Percentiles rank a stretch among this genome's conserved stretches.
Conservation (phyloP, 1,139 yeast genomes). For the Hanseniaspora uvarum region DNA sequence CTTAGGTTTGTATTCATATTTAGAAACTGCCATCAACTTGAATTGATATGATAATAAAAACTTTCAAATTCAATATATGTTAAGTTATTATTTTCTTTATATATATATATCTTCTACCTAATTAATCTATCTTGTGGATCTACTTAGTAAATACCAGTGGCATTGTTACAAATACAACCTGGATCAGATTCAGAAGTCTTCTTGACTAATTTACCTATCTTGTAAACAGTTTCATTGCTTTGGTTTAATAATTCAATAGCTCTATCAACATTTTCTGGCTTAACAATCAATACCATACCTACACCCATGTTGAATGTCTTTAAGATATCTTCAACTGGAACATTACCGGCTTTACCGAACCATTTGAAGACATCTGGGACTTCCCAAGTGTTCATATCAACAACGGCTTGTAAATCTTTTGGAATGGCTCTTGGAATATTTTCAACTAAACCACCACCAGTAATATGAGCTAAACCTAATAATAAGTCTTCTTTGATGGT, state of each 20-base stretch:
- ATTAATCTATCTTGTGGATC: neutral
- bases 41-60: conserved; percentile 21
- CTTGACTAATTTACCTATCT: conserved; percentile 63
- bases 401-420: conserved; percentile 59
- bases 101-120: neutral
- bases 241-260: conserved; percentile 45
- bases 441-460: conserved; percentile 97
- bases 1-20: conserved; percentile 54
- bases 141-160: conserved; percentile 46
- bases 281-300: conserved; percentile 90
- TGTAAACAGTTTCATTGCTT: conserved; percentile 67
- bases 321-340: conserved; percentile 71
- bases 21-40: conserved; percentile 36
- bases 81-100: neutral
- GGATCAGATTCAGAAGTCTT: conserved; percentile 41
- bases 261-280: conserved; percentile 47
- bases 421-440: conserved; percentile 95
- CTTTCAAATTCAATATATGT: conserved; percentile 14
- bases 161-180: conserved; percentile 59
- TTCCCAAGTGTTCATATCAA: conserved; percentile 72
- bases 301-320: conserved; percentile 93
- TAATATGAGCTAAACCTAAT: conserved; percentile 88
- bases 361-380: conserved; percentile 85
- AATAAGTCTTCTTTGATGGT: conserved; percentile 58
- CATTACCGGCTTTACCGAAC: conserved; percentile 86